Evolutionary conservation across 2,329 filamentous ascomycete species (phyloP), one percentile per base, ranked within the genome.

Genomic region (Calonectria multiphialidica): DNA sequence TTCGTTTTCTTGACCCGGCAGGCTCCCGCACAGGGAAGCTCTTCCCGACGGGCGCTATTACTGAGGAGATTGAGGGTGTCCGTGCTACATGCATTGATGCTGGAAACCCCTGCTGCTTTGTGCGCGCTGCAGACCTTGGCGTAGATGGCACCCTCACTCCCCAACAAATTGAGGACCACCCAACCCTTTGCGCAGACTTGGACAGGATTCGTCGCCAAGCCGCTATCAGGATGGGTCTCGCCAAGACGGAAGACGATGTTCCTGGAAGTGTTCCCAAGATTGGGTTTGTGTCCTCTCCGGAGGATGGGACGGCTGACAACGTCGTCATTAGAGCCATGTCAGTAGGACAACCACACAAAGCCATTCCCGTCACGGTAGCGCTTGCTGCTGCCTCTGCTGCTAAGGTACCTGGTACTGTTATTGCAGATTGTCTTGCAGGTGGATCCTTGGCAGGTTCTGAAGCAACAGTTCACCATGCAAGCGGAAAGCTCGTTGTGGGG

Each of bases 191-290:
- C 1, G 70, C 77, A 1, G 84, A 84, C 8, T 82, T 92, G 50
- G 84, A 93, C 67, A 81, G 79, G 0, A 90, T 93, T 62, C 85
- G 91, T 6, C 84, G 83, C 55, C 82, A 86, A 71, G 91, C 88
- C 1, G 88, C 88, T 0, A 86, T 89, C 2, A 84, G 83, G 35
- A 93, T 93, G 90, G 90, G 90, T 0, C 82, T 93, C 53, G 85
- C 85, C 13, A 74, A 71, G 15, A 64, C 47, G 0, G 44, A 63
- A 2, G 75, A 72, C 0, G 18, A 68, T 5, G 88, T 88, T 8
- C 86, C 88, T 0, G 86, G 88, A 0, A 88, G 88, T 0, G 88
- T 92, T 1, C 91, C 91, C 0, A 92, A 92, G 77, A 90, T 93
- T 53, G 87, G 87, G 16, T 82, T 93, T 18, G 86, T 92, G 1